Percentiles rank a stretch among this genome's conserved stretches.
These are phyloP conservation scores for Angomonas desouzai DNA, from an alignment of 208 protist genomes.

Conservation along the genomic window DNA sequence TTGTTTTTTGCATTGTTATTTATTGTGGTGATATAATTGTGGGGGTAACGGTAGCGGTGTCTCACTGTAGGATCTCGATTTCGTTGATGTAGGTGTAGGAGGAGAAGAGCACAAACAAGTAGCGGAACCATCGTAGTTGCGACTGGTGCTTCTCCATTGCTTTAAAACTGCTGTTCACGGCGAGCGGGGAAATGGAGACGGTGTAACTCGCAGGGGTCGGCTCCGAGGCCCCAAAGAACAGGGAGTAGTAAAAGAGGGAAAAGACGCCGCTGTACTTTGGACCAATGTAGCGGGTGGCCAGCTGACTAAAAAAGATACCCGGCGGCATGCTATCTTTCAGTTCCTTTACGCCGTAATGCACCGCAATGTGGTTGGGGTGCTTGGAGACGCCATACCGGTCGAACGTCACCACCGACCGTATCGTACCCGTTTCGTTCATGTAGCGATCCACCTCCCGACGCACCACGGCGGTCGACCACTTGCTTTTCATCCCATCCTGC, in stretches of 20 bases:
- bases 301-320: slow-evolving; percentile 63
- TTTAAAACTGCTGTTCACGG: slow-evolving; percentile 40
- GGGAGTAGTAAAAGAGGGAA: slow-evolving; percentile 26
- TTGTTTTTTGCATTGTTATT: neutral
- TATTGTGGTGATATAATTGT: too few relatives aligned
- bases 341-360: slow-evolving; percentile 72
- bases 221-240: slow-evolving; percentile 13
- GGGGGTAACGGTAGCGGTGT: too few relatives aligned
- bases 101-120: slow-evolving; percentile 94
- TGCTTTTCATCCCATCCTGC: slow-evolving; percentile 81
- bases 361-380: slow-evolving; percentile 96
- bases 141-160: slow-evolving; percentile 89
- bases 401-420: slow-evolving; percentile 94
- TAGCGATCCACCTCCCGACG: slow-evolving; percentile 49
- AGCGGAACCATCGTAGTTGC: slow-evolving; percentile 97
- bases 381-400: slow-evolving; percentile 91
- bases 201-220: slow-evolving; percentile 33
- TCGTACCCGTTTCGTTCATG: slow-evolving; percentile 47
- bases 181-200: slow-evolving; percentile 46
- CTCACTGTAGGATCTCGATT: slow-evolving; percentile 14
- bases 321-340: slow-evolving; percentile 65
- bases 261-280: slow-evolving; percentile 63
- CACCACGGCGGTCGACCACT: slow-evolving; percentile 63
- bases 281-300: slow-evolving; percentile 48
- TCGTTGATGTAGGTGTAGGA: slow-evolving; percentile 95